These are phyloP conservation scores for Entrophospora sp. DNA, from an alignment of 192 early-diverging fungal species.

Conservation along the genomic window DNA sequence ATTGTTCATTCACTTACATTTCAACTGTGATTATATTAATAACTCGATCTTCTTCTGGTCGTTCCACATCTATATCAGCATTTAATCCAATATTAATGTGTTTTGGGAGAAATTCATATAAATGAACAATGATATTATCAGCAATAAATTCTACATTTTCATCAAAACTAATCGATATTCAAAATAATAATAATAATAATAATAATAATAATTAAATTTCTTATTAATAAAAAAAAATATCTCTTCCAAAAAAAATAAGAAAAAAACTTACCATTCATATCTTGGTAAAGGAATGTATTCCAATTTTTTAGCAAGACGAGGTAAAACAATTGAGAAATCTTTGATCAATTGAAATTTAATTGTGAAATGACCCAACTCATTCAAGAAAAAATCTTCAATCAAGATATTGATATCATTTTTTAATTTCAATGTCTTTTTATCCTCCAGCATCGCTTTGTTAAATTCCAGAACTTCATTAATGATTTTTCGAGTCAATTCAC, in stretches of 20 bases:
- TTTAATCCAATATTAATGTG: constrained; percentile 22
- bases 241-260: too few relatives aligned
- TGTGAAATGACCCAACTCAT: constrained; percentile 35
- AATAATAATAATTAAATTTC: background rate
- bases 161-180: constrained; percentile 22
- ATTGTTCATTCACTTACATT: constrained; percentile 9
- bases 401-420: constrained; percentile 25
- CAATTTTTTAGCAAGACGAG: constrained; percentile 33
- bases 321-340: constrained; percentile 35
- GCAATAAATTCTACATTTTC: constrained; percentile 21
- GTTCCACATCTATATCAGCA: constrained; percentile 22
- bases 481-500: constrained; percentile 25
- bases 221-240: background rate
- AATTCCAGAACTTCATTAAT: constrained; percentile 27
- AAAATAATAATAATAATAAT: too few relatives aligned
- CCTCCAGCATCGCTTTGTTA: constrained; percentile 24
- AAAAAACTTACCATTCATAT: constrained; percentile 28
- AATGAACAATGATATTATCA: constrained; percentile 27
- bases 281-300: constrained; percentile 41
- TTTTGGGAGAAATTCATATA: constrained; percentile 24
- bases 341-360: constrained; percentile 41
- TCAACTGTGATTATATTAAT: constrained; percentile 2
- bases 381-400: constrained; percentile 37
- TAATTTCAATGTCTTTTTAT: constrained; percentile 28
- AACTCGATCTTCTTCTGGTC: constrained; percentile 18